phyloP scores from a whole-genome alignment of 2,329 filamentous ascomycete species.

The Penicillium aurantiogriseum region DNA sequence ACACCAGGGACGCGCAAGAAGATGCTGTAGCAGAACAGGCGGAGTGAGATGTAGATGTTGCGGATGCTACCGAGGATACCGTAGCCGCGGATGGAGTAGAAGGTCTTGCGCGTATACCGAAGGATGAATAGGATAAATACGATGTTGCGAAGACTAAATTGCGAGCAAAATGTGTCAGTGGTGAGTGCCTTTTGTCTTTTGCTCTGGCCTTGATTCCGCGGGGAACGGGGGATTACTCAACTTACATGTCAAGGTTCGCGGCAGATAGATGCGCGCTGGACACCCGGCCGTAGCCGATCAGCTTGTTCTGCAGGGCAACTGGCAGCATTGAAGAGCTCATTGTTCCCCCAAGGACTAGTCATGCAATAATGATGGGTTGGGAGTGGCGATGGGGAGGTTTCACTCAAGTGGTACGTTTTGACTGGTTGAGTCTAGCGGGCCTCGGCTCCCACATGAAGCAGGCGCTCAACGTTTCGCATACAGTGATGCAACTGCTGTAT shows the following conservation, averaged over 20 bases:
- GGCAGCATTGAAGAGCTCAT: constrained; percentile 46
- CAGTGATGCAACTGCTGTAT: neutral
- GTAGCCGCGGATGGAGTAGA: constrained; percentile 84
- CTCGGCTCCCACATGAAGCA: constrained; percentile 14
- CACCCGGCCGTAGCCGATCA: constrained; percentile 38
- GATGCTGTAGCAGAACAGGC: constrained; percentile 74
- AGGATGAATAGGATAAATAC: constrained; percentile 86
- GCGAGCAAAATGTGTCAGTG: constrained; percentile 2
- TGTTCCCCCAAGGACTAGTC: constrained; percentile 10
- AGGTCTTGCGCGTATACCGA: constrained; percentile 74
- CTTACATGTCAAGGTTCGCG: constrained; percentile 47
- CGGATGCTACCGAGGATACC: constrained; percentile 76
- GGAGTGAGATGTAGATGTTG: constrained; percentile 70
- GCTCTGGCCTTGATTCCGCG: constrained; percentile 3
- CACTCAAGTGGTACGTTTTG: constrained; percentile 14
- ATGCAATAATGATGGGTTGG: constrained; percentile 9
- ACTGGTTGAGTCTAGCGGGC: constrained; percentile 9
- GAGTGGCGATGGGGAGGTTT: constrained; percentile 14
- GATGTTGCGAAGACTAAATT: constrained; percentile 71
- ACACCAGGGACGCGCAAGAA: constrained; percentile 87
- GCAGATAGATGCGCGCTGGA: constrained; percentile 35
- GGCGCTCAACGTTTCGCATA: neutral
- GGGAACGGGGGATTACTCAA: constrained; percentile 11
- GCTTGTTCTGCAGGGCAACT: constrained; percentile 46
- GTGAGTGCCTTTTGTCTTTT: neutral